These are phyloP conservation scores for Nothopassalora personata DNA, from an alignment of 2,329 filamentous ascomycete species.

Conservation along the genomic window DNA sequence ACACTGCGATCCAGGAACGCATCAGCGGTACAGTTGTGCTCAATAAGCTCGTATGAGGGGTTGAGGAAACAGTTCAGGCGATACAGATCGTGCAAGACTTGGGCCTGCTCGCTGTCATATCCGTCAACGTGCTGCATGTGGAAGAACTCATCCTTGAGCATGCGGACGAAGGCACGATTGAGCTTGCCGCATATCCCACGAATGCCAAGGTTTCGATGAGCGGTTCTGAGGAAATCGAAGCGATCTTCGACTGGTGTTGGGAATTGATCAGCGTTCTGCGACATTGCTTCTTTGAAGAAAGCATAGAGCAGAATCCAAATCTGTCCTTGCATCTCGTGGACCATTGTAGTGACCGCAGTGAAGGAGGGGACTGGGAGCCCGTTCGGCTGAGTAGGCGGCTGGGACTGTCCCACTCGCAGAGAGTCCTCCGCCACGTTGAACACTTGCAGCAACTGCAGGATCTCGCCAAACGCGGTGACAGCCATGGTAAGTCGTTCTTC, in stretches of 20 bases:
- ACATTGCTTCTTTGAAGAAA: conserved; percentile 68
- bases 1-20: conserved; percentile 73
- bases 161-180: conserved; percentile 80
- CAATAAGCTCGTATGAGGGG: conserved; percentile 40
- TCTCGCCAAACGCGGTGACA: conserved; percentile 63
- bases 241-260: conserved; percentile 64
- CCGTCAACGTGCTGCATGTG: conserved; percentile 70
- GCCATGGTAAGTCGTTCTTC: conserved; percentile 70
- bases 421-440: conserved; percentile 80
- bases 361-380: conserved; percentile 31
- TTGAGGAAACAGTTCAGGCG: conserved; percentile 59
- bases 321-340: conserved; percentile 82
- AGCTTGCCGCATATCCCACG: conserved; percentile 80
- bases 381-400: conserved; percentile 54
- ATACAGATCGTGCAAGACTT: conserved; percentile 78
- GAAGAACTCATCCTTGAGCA: conserved; percentile 81
- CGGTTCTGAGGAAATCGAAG: conserved; percentile 70
- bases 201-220: conserved; percentile 79
- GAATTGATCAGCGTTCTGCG: conserved; percentile 61
- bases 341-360: conserved; percentile 33
- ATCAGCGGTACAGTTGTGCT: conserved; percentile 71
- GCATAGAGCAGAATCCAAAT: conserved; percentile 85
- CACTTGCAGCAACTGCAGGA: conserved; percentile 71
- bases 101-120: conserved; percentile 80
- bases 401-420: conserved; percentile 68